These are phyloP conservation scores for Quercus gilva DNA, from an alignment of 306 rosid genomes.

Conservation along the genomic window DNA sequence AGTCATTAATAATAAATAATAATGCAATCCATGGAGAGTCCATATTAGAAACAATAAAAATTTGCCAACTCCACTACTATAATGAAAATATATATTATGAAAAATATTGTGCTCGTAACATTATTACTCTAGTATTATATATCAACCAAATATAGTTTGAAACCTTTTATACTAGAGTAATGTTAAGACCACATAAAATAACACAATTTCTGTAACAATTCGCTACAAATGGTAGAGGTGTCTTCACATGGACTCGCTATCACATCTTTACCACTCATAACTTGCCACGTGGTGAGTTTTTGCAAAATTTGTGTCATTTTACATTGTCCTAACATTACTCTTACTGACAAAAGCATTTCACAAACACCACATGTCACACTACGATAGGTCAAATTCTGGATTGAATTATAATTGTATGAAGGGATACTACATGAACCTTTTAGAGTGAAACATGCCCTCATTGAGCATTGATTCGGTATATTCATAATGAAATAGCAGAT, in stretches of 20 bases:
- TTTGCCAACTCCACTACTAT: too few relatives aligned
- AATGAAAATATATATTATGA: too few relatives aligned
- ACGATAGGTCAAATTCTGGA: background rate
- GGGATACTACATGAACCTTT: background rate
- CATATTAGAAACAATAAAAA: too few relatives aligned
- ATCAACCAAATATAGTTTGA: background rate
- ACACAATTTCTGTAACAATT: too few relatives aligned
- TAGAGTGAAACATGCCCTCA: constrained; percentile 34
- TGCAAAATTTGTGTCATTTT: too few relatives aligned
- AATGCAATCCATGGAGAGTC: too few relatives aligned
- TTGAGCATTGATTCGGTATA: constrained; percentile 34
- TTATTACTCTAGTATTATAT: too few relatives aligned
- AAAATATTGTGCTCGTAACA: too few relatives aligned
- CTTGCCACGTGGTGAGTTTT: rapidly evolving
- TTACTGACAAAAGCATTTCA: constrained; percentile 28
- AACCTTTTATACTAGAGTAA: background rate
- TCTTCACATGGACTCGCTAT: too few relatives aligned
- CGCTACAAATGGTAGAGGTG: rapidly evolving
- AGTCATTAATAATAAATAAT: too few relatives aligned
- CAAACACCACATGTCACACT: constrained; percentile 7
- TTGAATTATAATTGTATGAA: background rate
- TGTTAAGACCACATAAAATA: too few relatives aligned
- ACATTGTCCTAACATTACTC: too few relatives aligned
- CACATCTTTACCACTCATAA: rapidly evolving
- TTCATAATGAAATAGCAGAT: constrained; percentile 28